Evolutionary conservation across 1,139 yeast species (phyloP), one percentile per base, ranked within the genome.

Genomic region (Kodamaea suecica): DNA sequence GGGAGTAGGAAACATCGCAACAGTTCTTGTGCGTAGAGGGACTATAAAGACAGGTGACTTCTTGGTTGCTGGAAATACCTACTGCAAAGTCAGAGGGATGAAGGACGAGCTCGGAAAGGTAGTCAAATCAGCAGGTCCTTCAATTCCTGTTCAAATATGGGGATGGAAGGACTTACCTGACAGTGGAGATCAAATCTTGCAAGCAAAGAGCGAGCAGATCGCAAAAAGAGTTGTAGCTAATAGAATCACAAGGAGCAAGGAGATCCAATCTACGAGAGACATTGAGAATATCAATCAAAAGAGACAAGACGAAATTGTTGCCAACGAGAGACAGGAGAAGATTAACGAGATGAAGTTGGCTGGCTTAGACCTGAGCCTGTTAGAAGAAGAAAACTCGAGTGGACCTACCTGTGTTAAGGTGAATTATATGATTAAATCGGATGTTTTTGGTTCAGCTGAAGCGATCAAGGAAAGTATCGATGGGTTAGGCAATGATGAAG

Each of bases 101-200:
- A 73, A 72, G 40, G 87, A 87, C 56, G 95, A 87, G 49, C 56
- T 63, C 40, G 92, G 92, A 2, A 80, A 79, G 44, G 39, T 65
- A 1, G 61, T 88, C 10, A 77, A 79, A 44, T 39, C 59, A 17
- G 97, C 96, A 0, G 78, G 78, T 1, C 97, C 99, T 0, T 84
- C 97, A 0, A 81, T 85, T 3, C 97, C 97, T 0, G 95, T 87
- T 1, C 95, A 88, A 50, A 71, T 92, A 4, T 75, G 88, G 60
- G 98, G 99, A 0, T 92, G 98, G 98, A 88, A 85, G 52, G 92
- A 81, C 27, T 63, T 88, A 30, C 98, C 98, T 0, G 85, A 78
- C 34, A 94, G 95, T 14, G 99, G 99, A 2, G 96, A 88, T 44
- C 79, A 78, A 46, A 79, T 85, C 1, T 57, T 92, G 5, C 84